A percentile compares a stretch with the other conserved stretches of the same genome.
Conservation (phyloP, 2,329 filamentous ascomycete genomes). For the Phialophora verrucosa region DNA sequence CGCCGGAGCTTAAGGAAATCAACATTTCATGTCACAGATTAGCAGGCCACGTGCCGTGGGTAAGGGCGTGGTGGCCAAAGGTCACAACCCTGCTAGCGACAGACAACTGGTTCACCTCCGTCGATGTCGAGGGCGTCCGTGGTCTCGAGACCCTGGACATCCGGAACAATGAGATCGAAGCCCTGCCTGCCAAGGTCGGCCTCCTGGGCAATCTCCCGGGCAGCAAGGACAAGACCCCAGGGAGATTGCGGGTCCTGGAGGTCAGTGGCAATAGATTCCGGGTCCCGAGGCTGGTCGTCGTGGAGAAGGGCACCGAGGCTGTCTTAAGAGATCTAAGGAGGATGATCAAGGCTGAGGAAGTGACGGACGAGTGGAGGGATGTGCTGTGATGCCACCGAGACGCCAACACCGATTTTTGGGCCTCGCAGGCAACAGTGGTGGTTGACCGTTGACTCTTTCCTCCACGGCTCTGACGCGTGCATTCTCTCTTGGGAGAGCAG, state of each 20-base stretch:
- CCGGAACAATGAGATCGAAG: slow-evolving; percentile 83
- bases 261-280: slow-evolving; percentile 86
- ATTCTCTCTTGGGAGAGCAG: neutral
- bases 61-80: slow-evolving; percentile 71
- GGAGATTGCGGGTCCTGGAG: slow-evolving; percentile 67
- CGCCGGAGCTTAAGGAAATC: slow-evolving; percentile 75
- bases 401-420: neutral
- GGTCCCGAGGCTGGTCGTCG: slow-evolving; percentile 80
- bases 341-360: slow-evolving; percentile 65
- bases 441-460: neutral
- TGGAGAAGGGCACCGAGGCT: slow-evolving; percentile 86
- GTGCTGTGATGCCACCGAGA: slow-evolving; percentile 16
- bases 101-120: slow-evolving; percentile 77
- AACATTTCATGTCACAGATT: slow-evolving; percentile 86
- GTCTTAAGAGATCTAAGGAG: slow-evolving; percentile 81
- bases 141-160: slow-evolving; percentile 79
- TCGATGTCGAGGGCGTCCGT: slow-evolving; percentile 73
- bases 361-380: slow-evolving; percentile 43
- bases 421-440: neutral
- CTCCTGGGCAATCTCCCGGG: slow-evolving; percentile 67
- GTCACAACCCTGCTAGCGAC: slow-evolving; percentile 73
- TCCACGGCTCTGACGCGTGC: neutral
- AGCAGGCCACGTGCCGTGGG: slow-evolving; percentile 65
- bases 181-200: slow-evolving; percentile 79
- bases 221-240: slow-evolving; percentile 48